Base-by-base conservation (phyloP, 2,329 filamentous ascomycete species). In the Ascomycota sp. region DNA sequence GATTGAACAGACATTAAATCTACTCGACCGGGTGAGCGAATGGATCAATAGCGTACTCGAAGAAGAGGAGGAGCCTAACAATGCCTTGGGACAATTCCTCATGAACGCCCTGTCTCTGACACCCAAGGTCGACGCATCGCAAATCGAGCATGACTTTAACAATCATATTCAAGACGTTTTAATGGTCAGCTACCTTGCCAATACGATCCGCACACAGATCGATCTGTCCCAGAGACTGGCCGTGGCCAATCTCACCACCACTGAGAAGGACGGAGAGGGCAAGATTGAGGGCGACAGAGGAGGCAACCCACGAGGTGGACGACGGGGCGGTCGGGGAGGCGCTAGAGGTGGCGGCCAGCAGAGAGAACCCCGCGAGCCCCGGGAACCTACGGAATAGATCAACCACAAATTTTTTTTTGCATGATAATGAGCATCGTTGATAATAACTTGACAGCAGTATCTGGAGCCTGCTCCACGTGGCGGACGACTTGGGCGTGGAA, bases 121-220 rank as follows among this genome's bases (percentile, higher is more conserved):
- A 32, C 89, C 89, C 47, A 98, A 95, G 68, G 89, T 95, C 36
- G 81, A 93, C 46, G 63, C 76, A 23, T 68, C 73, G 36, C 78
- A 91, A 52, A 85, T 98, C 49, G 89, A 98, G 66, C 69, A 77
- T 51, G 85, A 95, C 63, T 98, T 98, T 71, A 98, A 98, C 72
- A 93, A 92, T 65, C 89, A 98, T 62, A 83, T 98, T 56, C 89
- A 98, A 63, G 89, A 98, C 54, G 85, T 98, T 36, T 74, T 98
- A 41, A 85, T 95, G 55, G 85, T 98, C 45, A 92, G 83, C 42
- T 98, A 98, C 63, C 69, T 98, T 40, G 83, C 89, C 53, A 98
- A 95, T 67, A 94, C 83, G 41, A 93, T 95, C 59, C 82, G 86
- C 55, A 95, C 86, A 43, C 89, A 98, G 63, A 94, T 98, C 61